Evolutionary conservation across 1,284 basidiomycete species (phyloP).

Genomic region (Clitocybe nebularis): DNA sequence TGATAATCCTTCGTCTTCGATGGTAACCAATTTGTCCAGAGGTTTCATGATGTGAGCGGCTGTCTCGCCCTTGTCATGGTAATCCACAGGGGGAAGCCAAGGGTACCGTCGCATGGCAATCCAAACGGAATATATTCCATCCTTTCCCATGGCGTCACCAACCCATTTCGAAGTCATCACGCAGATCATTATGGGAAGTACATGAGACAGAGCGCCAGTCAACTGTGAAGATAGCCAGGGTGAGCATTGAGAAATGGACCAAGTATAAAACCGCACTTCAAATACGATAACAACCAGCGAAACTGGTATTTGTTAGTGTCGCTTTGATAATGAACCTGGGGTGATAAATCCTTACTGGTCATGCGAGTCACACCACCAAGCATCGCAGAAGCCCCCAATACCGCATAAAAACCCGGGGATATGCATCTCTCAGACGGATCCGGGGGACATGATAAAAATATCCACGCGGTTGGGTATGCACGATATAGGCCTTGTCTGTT

Average conservation of each 20-base stretch:
- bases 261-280: slow-evolving; percentile 46
- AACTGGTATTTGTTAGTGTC: slow-evolving; percentile 35
- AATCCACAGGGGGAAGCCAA: slow-evolving; percentile 70
- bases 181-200: slow-evolving; percentile 75
- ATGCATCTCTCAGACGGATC: slow-evolving; percentile 67
- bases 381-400: slow-evolving; percentile 80
- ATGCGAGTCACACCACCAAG: slow-evolving; percentile 79
- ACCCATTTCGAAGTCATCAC: slow-evolving; percentile 78
- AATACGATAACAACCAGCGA: slow-evolving; percentile 73
- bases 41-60: slow-evolving; percentile 63
- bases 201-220: slow-evolving; percentile 71
- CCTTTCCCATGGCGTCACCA: slow-evolving; percentile 65
- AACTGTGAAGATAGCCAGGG: too few relatives aligned
- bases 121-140: slow-evolving; percentile 75
- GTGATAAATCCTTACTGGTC: slow-evolving; percentile 49
- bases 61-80: slow-evolving; percentile 60
- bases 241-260: too few relatives aligned
- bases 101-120: slow-evolving; percentile 70
- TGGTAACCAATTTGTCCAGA: slow-evolving; percentile 43
- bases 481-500: slow-evolving; percentile 62
- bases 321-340: slow-evolving; percentile 3
- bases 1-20: slow-evolving; percentile 44
- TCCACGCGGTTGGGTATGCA: slow-evolving; percentile 58
- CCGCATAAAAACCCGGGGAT: slow-evolving; percentile 79
- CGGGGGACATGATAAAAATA: slow-evolving; percentile 67